Evolutionary conservation across 345 rosid species (phyloP).

Genomic region (Dipteronia dyeriana): DNA sequence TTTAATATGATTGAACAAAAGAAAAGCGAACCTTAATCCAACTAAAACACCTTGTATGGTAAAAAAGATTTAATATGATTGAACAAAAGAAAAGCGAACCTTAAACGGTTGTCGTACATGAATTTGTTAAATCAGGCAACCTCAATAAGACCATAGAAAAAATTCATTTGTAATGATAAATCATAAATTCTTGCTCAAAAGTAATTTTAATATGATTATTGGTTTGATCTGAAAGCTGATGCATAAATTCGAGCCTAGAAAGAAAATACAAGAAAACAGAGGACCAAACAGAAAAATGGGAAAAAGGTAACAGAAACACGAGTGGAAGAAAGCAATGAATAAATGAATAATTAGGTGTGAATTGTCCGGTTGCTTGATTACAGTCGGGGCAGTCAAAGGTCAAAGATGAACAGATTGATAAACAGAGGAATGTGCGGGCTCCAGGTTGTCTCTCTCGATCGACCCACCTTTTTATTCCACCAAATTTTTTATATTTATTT

Average conservation of each 20-base stretch:
- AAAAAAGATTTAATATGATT: no score
- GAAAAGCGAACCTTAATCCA: no score
- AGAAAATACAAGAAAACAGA: not conserved
- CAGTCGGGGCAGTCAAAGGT: constrained; percentile 52
- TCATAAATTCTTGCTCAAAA: not conserved
- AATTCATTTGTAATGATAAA: not conserved
- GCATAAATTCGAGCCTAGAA: not conserved
- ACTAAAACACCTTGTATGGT: no score
- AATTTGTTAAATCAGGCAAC: no score
- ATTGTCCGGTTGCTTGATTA: constrained; percentile 20
- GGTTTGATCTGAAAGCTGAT: not conserved
- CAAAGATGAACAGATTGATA: constrained; percentile 37
- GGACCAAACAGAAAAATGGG: not conserved
- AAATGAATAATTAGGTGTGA: constrained; percentile 25
- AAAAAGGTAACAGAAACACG: not conserved
- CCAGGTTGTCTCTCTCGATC: constrained; percentile 45
- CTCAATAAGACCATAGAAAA: not conserved
- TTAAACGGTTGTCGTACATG: no score
- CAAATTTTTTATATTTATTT: not conserved
- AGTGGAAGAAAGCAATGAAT: not conserved
- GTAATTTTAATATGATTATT: not conserved
- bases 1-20: no score
- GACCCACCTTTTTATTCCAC: constrained; percentile 33
- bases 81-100: no score
- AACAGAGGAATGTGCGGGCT: constrained; percentile 53